Base-by-base conservation (phyloP, 2,329 filamentous ascomycete genomes). In the Keithomyces neogunnii region DNA sequence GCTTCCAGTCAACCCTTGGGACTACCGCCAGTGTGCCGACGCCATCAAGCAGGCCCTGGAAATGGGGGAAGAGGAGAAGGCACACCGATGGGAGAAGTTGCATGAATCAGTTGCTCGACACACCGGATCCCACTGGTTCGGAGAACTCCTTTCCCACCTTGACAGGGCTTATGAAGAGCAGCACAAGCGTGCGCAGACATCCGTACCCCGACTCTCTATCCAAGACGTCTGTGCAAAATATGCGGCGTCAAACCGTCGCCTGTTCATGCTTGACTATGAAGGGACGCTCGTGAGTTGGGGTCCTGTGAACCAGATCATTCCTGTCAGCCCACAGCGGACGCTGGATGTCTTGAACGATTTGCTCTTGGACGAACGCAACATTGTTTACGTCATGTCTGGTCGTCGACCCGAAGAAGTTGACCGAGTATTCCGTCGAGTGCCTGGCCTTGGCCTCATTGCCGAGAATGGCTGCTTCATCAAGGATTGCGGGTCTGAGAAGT, bases 381-480 rank as follows among this genome's bases (percentile, higher is more conserved):
- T 84, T 1, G 86, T 97, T 30, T 97, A 96, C 61, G 84, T 97
- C 57, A 97, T 96, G 89, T 96, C 89, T 50, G 86, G 88, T 7
- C 84, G 89, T 35, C 87, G 85, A 58, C 88, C 90, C 0, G 88
- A 95, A 60, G 90, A 96, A 62, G 82, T 96, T 35, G 89, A 96
- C 59, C 82, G 85, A 4, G 76, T 95, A 1, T 96, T 97, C 75
- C 84, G 85, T 49, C 81, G 86, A 29, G 86, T 96, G 1, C 86
- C 88, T 4, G 86, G 86, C 54, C 73, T 96, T 3, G 93, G 93
- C 3, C 75, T 97, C 4, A 95, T 97, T 57, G 92, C 92, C 0
- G 92, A 97, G 70, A 96, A 96, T 57, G 92, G 92, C 2, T 95
- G 89, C 65, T 97, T 95, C 69, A 73, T 96, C 52, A 88, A 87